These are phyloP conservation scores for Irpex lacteus DNA, from an alignment of 1,284 basidiomycete species.

Conservation along the genomic window DNA sequence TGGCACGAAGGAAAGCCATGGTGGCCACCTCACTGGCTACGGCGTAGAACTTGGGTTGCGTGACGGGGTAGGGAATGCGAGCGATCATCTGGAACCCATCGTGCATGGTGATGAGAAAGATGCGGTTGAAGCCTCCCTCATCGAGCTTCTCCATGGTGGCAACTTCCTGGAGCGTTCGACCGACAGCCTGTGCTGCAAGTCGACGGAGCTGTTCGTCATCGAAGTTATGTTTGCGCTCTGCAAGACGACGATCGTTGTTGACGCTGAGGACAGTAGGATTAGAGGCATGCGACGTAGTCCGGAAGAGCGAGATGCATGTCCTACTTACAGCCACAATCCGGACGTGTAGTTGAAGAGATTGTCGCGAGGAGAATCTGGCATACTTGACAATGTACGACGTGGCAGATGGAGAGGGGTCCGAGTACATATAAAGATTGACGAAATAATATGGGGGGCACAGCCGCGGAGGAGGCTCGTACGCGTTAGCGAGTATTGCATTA, in stretches of 20 bases:
- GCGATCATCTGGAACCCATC: slow-evolving; percentile 43
- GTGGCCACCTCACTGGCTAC: slow-evolving; percentile 54
- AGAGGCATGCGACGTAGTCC: slow-evolving; percentile 17
- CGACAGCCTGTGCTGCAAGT: slow-evolving; percentile 46
- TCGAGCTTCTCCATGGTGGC: slow-evolving; percentile 37
- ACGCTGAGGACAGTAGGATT: slow-evolving; percentile 28
- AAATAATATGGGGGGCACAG: neutral
- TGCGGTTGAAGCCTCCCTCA: slow-evolving; percentile 44
- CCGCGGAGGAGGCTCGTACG: no score
- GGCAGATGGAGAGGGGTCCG: slow-evolving; percentile 22
- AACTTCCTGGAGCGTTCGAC: slow-evolving; percentile 33
- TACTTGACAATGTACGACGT: slow-evolving; percentile 34
- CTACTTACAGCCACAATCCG: slow-evolving; percentile 41
- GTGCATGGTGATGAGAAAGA: slow-evolving; percentile 44
- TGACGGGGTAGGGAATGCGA: slow-evolving; percentile 45
- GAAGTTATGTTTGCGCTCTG: slow-evolving; percentile 41
- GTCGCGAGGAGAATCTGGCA: slow-evolving; percentile 23
- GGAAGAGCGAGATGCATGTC: slow-evolving; percentile 22
- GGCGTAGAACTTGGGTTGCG: slow-evolving; percentile 41
- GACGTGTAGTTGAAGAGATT: slow-evolving; percentile 43
- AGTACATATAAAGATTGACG: slow-evolving; percentile 15
- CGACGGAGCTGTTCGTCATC: slow-evolving; percentile 39
- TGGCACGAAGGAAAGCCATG: slow-evolving; percentile 35
- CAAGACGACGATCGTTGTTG: slow-evolving; percentile 42
- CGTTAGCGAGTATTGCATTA: no score